phyloP scores from a whole-genome alignment of 352 stramenopile genomes.

The Peronospora farinosa region DNA sequence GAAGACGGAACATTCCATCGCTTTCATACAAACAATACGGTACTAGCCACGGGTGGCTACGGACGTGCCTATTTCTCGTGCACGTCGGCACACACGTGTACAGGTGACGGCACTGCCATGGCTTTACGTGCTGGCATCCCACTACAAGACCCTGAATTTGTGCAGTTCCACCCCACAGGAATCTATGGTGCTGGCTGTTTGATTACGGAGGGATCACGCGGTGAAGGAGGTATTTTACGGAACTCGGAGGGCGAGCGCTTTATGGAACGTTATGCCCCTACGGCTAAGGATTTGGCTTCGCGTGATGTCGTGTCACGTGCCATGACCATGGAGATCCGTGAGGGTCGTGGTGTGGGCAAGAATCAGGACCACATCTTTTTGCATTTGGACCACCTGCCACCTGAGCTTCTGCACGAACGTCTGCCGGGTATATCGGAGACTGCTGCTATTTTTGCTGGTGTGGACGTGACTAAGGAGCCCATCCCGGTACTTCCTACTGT shows the following conservation, averaged over 20 bases:
- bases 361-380: conserved; percentile 93
- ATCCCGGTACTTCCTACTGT: conserved; percentile 96
- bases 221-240: conserved; percentile 93
- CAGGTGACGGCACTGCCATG: conserved; percentile 95
- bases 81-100: conserved; percentile 95
- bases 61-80: conserved; percentile 95
- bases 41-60: conserved; percentile 95
- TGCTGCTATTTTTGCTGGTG: conserved; percentile 94
- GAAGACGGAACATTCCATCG: conserved; percentile 95
- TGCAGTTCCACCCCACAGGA: conserved; percentile 97
- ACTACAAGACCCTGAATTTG: conserved; percentile 94
- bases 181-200: conserved; percentile 97
- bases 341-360: conserved; percentile 91
- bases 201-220: conserved; percentile 94
- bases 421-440: conserved; percentile 95
- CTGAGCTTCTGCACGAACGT: conserved; percentile 90
- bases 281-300: conserved; percentile 94
- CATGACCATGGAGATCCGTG: conserved; percentile 97
- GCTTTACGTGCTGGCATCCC: conserved; percentile 89
- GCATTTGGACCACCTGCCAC: conserved; percentile 94
- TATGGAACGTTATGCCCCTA: conserved; percentile 94
- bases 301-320: conserved; percentile 92
- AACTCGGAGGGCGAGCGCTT: conserved; percentile 94
- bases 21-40: conserved; percentile 87
- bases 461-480: conserved; percentile 97